Evolutionary conservation across 345 rosid species (phyloP), one percentile per base, ranked within the genome.

Genomic region (Aurinia saxatilis): DNA sequence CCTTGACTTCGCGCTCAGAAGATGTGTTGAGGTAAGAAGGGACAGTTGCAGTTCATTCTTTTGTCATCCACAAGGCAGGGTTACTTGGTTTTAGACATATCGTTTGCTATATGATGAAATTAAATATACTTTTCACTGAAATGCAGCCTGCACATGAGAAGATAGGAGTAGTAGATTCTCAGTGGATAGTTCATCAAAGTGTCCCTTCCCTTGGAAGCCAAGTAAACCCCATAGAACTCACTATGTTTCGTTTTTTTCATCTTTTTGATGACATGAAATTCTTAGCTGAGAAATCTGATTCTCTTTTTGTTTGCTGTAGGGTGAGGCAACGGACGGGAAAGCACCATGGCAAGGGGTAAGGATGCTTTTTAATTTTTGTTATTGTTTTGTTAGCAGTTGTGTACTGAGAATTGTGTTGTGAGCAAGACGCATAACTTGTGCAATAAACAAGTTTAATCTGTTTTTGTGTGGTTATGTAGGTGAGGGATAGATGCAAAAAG

Each of bases 141-240:
- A 59, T 62, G 60, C 85, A 90, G 97, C 96, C 96, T 65, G 97
- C 99, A 19, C 92, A 88, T 73, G 95, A 95, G 87, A 95, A 84
- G 87, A 90, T 95, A 41, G 99, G 99, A 55, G 96, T 95, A 4
- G 96, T 95, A 10, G 99, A 90, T 77, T 73, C 99, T 76, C 99
- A 95, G 45, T 95, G 97, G 99, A 69, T 95, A 60, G 82, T 86
- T 74, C 99, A 95, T 68, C 93, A 86, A 71, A 73, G 81, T 13
- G 78, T 95, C 52, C 99, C 99, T 15, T 83, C 98, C 3, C 95
- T 95, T 0, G 96, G 97, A 47, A 81, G 45, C 76, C 96, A 90
- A 87, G 99, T 90, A 84, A 73, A 41, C 14, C 10, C 15, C 70
- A 15, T 41, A 40, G 9, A 60, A 17, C 45, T 40, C 50, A 34